These are phyloP conservation scores for Zoysia matrella DNA, from an alignment of 202 grass and related monocot species.

Conservation along the genomic window DNA sequence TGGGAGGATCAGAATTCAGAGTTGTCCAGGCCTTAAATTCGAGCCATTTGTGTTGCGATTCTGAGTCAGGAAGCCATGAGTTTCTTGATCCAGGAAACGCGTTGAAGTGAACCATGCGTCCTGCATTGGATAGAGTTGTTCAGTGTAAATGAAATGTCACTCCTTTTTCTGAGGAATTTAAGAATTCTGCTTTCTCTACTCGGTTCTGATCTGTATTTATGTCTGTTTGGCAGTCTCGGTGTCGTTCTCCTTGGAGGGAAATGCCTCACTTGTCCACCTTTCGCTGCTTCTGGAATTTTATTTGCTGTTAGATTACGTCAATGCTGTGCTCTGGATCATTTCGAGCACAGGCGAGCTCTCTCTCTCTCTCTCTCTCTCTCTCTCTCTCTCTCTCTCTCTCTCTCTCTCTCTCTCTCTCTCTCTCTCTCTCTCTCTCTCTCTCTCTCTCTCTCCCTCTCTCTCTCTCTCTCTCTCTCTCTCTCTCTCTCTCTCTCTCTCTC, in stretches of 20 bases:
- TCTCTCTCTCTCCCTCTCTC: too few relatives aligned
- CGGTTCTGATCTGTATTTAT: slow-evolving; percentile 28
- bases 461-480: too few relatives aligned
- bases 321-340: not conserved
- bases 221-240: not conserved
- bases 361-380: too few relatives aligned
- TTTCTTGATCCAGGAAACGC: slow-evolving; percentile 43
- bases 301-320: not conserved
- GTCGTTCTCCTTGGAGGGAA: not conserved
- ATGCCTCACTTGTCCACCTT: not conserved
- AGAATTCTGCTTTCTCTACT: not conserved
- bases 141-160: slow-evolving; percentile 47
- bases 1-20: slow-evolving; percentile 1
- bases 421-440: too few relatives aligned
- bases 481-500: too few relatives aligned
- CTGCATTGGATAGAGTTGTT: slow-evolving; percentile 35
- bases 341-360: not conserved
- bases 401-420: too few relatives aligned
- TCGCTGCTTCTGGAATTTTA: slow-evolving; percentile 3
- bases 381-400: too few relatives aligned
- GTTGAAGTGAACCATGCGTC: not conserved
- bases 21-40: slow-evolving; percentile 44
- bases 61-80: slow-evolving; percentile 11
- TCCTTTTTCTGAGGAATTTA: slow-evolving; percentile 44
- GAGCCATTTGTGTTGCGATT: slow-evolving; percentile 24